Conservation (phyloP, 257 asterid species). For the Verbascum thapsus region DNA sequence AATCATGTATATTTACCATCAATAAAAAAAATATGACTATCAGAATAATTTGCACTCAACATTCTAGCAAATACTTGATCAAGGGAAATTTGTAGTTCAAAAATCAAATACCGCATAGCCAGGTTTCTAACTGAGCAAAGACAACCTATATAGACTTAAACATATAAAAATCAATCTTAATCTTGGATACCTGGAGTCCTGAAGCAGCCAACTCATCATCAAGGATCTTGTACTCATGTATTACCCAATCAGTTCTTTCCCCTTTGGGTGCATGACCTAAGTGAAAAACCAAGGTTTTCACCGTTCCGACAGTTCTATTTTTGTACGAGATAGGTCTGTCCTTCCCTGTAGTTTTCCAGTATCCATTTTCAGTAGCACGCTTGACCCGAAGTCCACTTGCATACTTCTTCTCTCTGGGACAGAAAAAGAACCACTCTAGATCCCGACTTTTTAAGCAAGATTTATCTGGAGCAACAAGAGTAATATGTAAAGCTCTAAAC, state of each 20-base stretch:
- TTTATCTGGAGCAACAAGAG: conserved; percentile 50
- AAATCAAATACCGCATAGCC: neutral
- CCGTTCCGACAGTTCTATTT: conserved; percentile 54
- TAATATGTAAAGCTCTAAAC: neutral
- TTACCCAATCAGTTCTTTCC: conserved; percentile 82
- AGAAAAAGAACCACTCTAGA: conserved; percentile 89
- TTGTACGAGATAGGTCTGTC: conserved; percentile 48
- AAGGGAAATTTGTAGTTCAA: neutral
- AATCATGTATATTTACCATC: no score
- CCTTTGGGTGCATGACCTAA: conserved; percentile 73
- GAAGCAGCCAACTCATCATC: conserved; percentile 53
- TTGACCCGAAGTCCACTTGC: conserved; percentile 73
- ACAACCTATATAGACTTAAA: no score
- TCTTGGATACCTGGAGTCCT: conserved; percentile 59
- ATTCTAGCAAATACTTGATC: neutral
- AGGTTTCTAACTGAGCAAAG: conserved; percentile 2
- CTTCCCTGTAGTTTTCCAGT: conserved; percentile 89
- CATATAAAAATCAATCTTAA: no score
- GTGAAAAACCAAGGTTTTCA: conserved; percentile 81
- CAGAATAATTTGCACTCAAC: neutral
- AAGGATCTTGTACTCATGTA: conserved; percentile 63
- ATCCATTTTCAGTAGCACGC: conserved; percentile 82
- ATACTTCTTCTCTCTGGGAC: conserved; percentile 85
- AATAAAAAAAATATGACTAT: neutral
- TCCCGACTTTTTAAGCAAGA: conserved; percentile 69